Evolutionary conservation across 148 eudicot species (phyloP), one percentile per base, ranked within the genome.

Genomic region (Pharnaceum exiguum): DNA sequence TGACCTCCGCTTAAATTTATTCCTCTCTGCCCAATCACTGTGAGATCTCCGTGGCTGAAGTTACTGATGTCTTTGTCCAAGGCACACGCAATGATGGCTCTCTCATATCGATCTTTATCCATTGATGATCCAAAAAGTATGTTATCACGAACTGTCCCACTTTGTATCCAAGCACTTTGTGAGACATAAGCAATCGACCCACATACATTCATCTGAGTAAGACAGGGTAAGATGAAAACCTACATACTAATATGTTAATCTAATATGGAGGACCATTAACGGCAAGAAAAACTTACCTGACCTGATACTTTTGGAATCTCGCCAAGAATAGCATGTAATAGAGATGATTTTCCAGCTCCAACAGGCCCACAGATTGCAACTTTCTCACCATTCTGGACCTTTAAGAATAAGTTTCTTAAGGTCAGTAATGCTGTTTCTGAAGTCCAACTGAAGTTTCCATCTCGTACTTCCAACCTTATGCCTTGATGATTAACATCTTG

Each of bases 331-430:
- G 91, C 84, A 48, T 46, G 69, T 40, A 85, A 38, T 23, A 85
- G 60, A n/a, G 91, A 82, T 8, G 91, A 84, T 56, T 84, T 84
- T 16, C 91, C 87, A 27, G 82, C 70, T 17, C 87, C 91, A 69
- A 84, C 91, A 2, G 80, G 77, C 19, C 91, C 87, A 67, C 84
- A 81, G 51, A 84, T 67, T 6, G 91, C 91, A 33, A 79, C 30
- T 54, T 81, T 78, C 46, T 76, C 57, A 18, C 78, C 77, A 3
- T 25, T 1, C 51, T 52, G 51, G 3, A 67, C 78, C 37, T 67
- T 67, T 47, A 85, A 36, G 18, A 35, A 59, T 22, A 84, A 51
- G 55, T 76, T 60, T 58, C 27, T 62, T 1, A 81, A 60, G 4
- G 80, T 74, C 42, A 63, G 52, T 49, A 12, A 44, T 10, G 40